Conservation (phyloP, 768 basidiomycete species). For the Boletellus emodensis region DNA sequence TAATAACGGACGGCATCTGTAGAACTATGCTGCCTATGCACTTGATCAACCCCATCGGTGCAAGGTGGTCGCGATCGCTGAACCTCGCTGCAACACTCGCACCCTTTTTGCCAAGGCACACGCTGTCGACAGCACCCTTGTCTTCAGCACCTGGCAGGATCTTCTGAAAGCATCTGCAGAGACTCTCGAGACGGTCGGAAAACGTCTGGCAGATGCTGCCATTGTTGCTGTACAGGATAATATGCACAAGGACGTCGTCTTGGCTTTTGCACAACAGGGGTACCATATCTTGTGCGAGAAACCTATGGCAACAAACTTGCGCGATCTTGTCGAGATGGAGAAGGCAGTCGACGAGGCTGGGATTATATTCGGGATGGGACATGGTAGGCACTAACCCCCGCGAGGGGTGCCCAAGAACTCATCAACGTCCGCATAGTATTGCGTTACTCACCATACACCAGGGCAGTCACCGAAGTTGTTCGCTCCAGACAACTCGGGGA, state of each 20-base stretch:
- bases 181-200: constrained; percentile 58
- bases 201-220: constrained; percentile 77
- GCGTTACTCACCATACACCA: constrained; percentile 82
- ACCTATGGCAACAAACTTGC: constrained; percentile 76
- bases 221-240: constrained; percentile 77
- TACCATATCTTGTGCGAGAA: constrained; percentile 93
- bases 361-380: constrained; percentile 82
- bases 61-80: constrained; percentile 82
- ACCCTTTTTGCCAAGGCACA: constrained; percentile 53
- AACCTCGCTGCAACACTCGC: constrained; percentile 69
- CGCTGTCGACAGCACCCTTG: constrained; percentile 60
- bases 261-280: constrained; percentile 74
- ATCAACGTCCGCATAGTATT: constrained; percentile 48
- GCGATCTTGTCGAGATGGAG: constrained; percentile 75
- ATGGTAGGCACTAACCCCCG: constrained; percentile 47
- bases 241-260: constrained; percentile 70
- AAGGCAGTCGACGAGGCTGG: constrained; percentile 63
- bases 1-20: background rate
- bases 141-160: constrained; percentile 70
- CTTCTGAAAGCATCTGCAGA: constrained; percentile 65
- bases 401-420: background rate
- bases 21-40: constrained; percentile 68
- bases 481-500: constrained; percentile 69
- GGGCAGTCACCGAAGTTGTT: constrained; percentile 64
- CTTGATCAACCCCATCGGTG: constrained; percentile 55